Conservation (phyloP, 2,329 filamentous ascomycete species). For the Colletotrichum tofieldiae region DNA sequence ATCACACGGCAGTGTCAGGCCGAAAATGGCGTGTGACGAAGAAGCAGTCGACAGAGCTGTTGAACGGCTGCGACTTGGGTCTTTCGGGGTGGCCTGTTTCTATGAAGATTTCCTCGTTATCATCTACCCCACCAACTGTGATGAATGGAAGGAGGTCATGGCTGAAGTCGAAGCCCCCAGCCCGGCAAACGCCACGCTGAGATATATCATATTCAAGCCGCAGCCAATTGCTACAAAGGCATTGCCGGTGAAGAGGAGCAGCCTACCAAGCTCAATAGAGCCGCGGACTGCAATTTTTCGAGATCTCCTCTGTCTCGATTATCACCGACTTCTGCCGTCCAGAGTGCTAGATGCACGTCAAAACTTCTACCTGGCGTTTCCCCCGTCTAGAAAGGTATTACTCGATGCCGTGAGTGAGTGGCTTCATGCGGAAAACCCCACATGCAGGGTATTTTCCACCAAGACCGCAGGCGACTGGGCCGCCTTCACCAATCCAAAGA, state of each 20-base stretch:
- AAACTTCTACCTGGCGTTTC: constrained; percentile 67
- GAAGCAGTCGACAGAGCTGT: constrained; percentile 49
- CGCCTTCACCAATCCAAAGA: constrained; percentile 54
- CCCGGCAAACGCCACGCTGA: constrained; percentile 47
- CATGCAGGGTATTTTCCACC: constrained; percentile 61
- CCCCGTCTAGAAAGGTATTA: constrained; percentile 53
- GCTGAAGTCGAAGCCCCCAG: constrained; percentile 43
- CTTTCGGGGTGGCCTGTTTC: constrained; percentile 55
- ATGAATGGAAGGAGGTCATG: constrained; percentile 51
- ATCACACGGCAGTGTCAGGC: constrained; percentile 39
- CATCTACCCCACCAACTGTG: constrained; percentile 56
- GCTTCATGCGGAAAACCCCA: constrained; percentile 58
- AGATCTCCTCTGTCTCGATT: constrained; percentile 52
- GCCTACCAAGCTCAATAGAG: background rate
- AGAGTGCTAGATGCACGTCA: constrained; percentile 45
- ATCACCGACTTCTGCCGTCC: constrained; percentile 48
- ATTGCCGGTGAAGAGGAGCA: background rate
- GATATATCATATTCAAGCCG: constrained; percentile 57
- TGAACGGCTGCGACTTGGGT: constrained; percentile 53
- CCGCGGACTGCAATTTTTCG: constrained; percentile 45
- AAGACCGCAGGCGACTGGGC: constrained; percentile 63
- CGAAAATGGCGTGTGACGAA: constrained; percentile 15
- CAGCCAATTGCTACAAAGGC: constrained; percentile 24
- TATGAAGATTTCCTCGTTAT: constrained; percentile 55
- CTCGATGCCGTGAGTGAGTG: constrained; percentile 60